A percentile compares a stretch with the other conserved stretches of the same genome.
These are phyloP conservation scores for Acacia confusa DNA, from an alignment of 306 rosid genomes.

Conservation along the genomic window DNA sequence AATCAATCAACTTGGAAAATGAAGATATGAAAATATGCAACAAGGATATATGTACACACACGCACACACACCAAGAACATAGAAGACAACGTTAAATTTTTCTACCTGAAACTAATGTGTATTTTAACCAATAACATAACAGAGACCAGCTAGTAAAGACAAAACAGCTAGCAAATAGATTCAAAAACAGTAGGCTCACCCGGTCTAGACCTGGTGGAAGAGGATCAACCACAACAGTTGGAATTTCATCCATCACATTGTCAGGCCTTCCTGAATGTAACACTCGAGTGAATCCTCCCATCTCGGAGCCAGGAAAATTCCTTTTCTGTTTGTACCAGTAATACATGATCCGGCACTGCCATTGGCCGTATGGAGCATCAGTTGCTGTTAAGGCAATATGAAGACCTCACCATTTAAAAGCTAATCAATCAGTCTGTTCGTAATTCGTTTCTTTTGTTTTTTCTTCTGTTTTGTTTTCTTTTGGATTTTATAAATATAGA, in stretches of 20 bases:
- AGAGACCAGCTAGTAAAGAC: not conserved
- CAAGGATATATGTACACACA: constrained; percentile 1
- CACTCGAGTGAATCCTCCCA: constrained; percentile 97
- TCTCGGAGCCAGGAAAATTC: constrained; percentile 75
- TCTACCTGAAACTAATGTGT: constrained; percentile 3
- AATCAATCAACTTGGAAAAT: not conserved
- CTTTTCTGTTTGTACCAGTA: constrained; percentile 81
- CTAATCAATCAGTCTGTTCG: not conserved
- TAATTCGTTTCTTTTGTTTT: no score
- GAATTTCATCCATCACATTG: constrained; percentile 97
- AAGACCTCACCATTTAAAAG: not conserved
- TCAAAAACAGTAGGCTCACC: constrained; percentile 53
- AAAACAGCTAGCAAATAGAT: not conserved
- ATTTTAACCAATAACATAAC: constrained; percentile 10
- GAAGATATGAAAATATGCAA: constrained; percentile 5
- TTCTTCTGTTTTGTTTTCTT: not conserved
- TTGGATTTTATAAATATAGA: not conserved
- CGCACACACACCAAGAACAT: constrained; percentile 3
- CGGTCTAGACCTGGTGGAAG: constrained; percentile 87
- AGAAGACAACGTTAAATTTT: not conserved
- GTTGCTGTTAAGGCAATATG: constrained; percentile 92
- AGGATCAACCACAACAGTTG: constrained; percentile 91
- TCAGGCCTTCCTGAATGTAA: constrained; percentile 89
- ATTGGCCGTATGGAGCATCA: constrained; percentile 79
- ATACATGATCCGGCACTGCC: constrained; percentile 96